Evolutionary conservation across 148 eudicot species (phyloP), one percentile per base, ranked within the genome.

Genomic region (Chenopodium formosanum): DNA sequence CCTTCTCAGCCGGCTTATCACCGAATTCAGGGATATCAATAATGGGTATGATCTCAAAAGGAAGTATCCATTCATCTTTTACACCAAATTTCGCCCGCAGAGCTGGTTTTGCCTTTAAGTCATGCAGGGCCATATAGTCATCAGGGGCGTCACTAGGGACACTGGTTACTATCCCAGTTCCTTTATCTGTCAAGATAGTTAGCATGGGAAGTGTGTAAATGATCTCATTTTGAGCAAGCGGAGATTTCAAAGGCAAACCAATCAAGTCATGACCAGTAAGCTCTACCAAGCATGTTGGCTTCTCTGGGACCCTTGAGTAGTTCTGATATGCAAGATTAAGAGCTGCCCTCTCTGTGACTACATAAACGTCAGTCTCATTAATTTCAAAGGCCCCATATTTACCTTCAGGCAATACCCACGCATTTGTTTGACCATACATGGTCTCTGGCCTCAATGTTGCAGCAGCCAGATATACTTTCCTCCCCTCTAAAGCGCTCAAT

Each of bases 91-190:
- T 94, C 31, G 89, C 94, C 82, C 97, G 83, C 56, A 90, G 88
- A 76, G 94, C 94, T 25, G 92, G 91, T 81, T 95, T 95, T 76
- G 90, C 85, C 84, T 95, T 92, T 82, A 95, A 88, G 78, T 91
- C 97, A 64, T 86, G 88, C 80, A 94, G 85, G 37, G 95, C 89
- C 91, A 91, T 91, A 77, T 87, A 95, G 82, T 95, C 98, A 82
- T 95, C 98, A 47, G 97, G 98, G 20, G 98, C 90, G 79, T 95
- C 98, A 84, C 98, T 93, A 53, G 98, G 98, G 52, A 92, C 98
- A 79, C 98, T 93, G 29, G 98, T 95, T 76, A 93, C 98, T 48
- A 93, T 89, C 62, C 98, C 98, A 56, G 98, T 95, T 78, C 98
- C 98, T 85, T 95, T 95, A 80, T 95, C 96, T 9, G 95, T 95